Evolutionary conservation across 2,329 filamentous ascomycete genomes (phyloP), one percentile per base, ranked within the genome.

Genomic region (Xylaria sp.): DNA sequence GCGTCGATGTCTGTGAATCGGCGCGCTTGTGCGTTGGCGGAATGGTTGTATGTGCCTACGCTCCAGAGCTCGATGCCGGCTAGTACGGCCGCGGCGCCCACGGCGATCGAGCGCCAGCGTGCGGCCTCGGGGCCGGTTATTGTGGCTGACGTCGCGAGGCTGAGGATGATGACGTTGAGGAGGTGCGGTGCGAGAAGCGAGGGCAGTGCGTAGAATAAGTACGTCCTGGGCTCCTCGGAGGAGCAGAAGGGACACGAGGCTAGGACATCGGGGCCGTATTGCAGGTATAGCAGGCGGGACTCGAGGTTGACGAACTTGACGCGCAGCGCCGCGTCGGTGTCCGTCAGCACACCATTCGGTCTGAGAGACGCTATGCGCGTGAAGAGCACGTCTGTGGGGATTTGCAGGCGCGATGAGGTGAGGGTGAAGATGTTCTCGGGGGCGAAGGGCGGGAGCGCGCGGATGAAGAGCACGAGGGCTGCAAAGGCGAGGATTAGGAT

Each of bases 311-410:
- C 87, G 77, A 98, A 90, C 74, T 90, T 90, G 31, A 84, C 81
- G 62, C 89, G 87, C 10, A 98, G 85, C 28, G 85, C 81, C 60
- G 88, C 84, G 81, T 98, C 94, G 13, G 79, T 69, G 0, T 81
- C 71, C 0, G 88, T 90, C 2, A 93, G 84, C 10, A 74, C 73
- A 50, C 75, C 74, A 57, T 28, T 73, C 0, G 86, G 82, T 0
- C 91, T 87, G 1, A 91, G 77, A 1, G 85, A 80, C 3, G 86
- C 81, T 10, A 98, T 86, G 18, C 95, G 92, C 68, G 87, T 89
- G 81, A 97, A 96, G 69, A 98, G 86, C 41, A 97, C 90, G 77
- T 95, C 92, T 51, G 89, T 91, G n/a, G 94, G 90, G 51, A 92
- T 95, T 76, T 94, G 92, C 20, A 98, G 89, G 41, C 94, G 92